A percentile compares a stretch with the other conserved stretches of the same genome.
Evolutionary conservation across 208 protist genomes (phyloP).

Genomic region (Trichomonas tenax): DNA sequence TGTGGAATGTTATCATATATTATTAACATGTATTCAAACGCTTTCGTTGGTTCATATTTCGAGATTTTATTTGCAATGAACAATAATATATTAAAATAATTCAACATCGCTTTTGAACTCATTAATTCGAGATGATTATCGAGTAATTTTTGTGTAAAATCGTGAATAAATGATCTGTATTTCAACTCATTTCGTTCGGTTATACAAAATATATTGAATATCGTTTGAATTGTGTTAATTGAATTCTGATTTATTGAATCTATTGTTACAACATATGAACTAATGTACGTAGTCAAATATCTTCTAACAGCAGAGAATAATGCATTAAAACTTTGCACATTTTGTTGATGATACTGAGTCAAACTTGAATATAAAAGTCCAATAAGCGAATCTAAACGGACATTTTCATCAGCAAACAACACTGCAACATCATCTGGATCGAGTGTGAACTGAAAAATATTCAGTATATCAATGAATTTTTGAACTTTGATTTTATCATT

Average conservation of each 20-base stretch:
- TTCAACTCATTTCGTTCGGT: not conserved
- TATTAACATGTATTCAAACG: not conserved
- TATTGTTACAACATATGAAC: not conserved
- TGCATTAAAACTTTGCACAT: not conserved
- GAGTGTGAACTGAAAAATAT: not conserved
- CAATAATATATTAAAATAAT: not conserved
- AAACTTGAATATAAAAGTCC: not conserved
- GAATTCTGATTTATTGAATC: not conserved
- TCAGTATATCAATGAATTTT: not conserved
- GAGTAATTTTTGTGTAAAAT: not conserved
- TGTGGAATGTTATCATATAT: not conserved
- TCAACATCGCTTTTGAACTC: not conserved
- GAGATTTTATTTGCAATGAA: not conserved
- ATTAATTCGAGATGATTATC: not conserved
- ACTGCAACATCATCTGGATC: not conserved
- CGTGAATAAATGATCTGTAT: not conserved
- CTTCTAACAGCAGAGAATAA: not conserved
- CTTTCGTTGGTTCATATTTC: not conserved
- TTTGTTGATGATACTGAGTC: not conserved
- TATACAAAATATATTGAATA: not conserved
- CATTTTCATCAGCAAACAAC: not conserved
- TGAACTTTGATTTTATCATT: not conserved
- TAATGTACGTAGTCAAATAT: not conserved
- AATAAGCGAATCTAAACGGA: not conserved
- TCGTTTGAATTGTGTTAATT: not conserved